Conservation (phyloP, 345 rosid species). For the Aquilaria yunnanensis region DNA sequence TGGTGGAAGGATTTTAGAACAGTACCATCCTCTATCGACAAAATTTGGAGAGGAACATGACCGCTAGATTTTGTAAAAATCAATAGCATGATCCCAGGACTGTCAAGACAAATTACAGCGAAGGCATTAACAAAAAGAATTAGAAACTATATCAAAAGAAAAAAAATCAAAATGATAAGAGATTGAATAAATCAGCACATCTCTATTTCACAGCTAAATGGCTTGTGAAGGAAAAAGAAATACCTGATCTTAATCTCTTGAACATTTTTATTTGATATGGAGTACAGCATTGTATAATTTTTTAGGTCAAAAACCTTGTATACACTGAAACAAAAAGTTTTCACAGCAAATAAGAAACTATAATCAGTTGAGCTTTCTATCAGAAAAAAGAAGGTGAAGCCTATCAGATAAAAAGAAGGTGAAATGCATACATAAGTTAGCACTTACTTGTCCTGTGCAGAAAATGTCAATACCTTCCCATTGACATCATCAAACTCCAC, state of each 20-base stretch:
- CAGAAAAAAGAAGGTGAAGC: constrained; percentile 4
- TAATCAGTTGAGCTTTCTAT: background rate
- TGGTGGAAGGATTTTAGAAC: constrained; percentile 51
- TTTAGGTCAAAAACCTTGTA: constrained; percentile 59
- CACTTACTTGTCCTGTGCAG: constrained; percentile 71
- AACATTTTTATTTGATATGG: constrained; percentile 43
- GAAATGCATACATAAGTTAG: background rate
- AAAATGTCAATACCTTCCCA: constrained; percentile 77
- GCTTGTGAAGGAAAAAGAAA: background rate
- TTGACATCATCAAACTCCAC: constrained; percentile 92
- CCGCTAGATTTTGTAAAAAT: constrained; percentile 35
- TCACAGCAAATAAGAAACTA: constrained; percentile 8
- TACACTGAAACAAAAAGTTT: constrained; percentile 24
- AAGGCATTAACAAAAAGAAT: background rate
- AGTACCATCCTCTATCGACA: constrained; percentile 53
- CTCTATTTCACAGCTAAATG: background rate
- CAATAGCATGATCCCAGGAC: constrained; percentile 58
- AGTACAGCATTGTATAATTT: constrained; percentile 49
- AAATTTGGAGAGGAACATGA: constrained; percentile 48
- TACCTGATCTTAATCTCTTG: constrained; percentile 57
- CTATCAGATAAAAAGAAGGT: background rate
- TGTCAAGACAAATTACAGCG: constrained; percentile 11
- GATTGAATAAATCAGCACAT: background rate
- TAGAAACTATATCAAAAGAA: background rate
- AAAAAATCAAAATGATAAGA: background rate